Base-by-base conservation (phyloP, 306 rosid genomes). In the Benincasa hispida region DNA sequence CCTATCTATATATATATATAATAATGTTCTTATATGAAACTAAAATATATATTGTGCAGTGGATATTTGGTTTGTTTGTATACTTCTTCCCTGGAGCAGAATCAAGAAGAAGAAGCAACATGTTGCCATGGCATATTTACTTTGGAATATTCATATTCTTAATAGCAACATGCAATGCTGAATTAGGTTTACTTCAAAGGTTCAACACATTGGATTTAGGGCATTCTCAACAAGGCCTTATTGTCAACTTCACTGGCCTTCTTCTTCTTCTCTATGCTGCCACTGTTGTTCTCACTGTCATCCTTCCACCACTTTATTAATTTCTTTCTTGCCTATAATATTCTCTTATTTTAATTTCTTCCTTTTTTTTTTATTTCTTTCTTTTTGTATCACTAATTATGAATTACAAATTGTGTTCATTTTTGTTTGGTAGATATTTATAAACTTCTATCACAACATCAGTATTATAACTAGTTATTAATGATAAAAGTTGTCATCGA, bases 41-140 rank as follows among this genome's bases (percentile, higher is more conserved):
- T 34, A 3, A 39, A 37, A 8, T 37, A 1, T 37, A 37, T 37
- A 4, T 48, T 48, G 5, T 21, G 21, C 88, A 91, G 96, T 87
- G 83, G 74, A 18, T 87, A 27, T 41, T 85, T 35, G 93, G 70
- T 8, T 86, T 92, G 82, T 78, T 87, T 3, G 55, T 79, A 0
- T 89, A 73, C 27, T 78, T 83, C 73, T 89, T 87, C 74, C 96
- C 91, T 0, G 83, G 86, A 3, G 91, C 88, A 28, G 87, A 89
- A 54, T 32, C 14, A 63, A 77, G 79, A n/a, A 55, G 81, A 18
- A 84, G 88, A 82, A 89, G 83, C 15, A 73, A 81, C 11, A 27
- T 82, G 7, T 27, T 83, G 37, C 96, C 94, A 78, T 90, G 96
- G 96, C 96, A 90, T 79, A 76, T 82, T n/a, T 86, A 86, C 62